Conservation (phyloP, 345 rosid genomes). For the Bruguiera sexangula region DNA sequence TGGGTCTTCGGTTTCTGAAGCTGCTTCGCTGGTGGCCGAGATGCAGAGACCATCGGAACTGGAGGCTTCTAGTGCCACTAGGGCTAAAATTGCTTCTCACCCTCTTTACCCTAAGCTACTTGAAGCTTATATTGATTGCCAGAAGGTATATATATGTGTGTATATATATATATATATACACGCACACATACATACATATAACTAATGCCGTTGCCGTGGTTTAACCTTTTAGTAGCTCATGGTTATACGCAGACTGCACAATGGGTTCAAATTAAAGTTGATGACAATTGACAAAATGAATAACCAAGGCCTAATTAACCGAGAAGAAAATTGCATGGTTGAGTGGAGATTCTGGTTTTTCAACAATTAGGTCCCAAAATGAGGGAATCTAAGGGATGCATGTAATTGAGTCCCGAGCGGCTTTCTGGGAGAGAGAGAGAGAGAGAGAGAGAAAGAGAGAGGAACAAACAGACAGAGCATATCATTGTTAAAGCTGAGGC, state of each 20-base stretch:
- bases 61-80: slow-evolving; percentile 32
- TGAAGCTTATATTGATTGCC: slow-evolving; percentile 51
- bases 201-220: neutral
- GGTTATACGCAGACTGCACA: neutral
- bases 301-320: too few relatives aligned
- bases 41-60: slow-evolving; percentile 27
- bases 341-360: too few relatives aligned
- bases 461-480: too few relatives aligned
- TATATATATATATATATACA: neutral
- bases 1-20: slow-evolving; percentile 35
- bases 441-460: too few relatives aligned
- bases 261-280: too few relatives aligned
- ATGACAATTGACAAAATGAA: too few relatives aligned
- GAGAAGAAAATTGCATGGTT: too few relatives aligned
- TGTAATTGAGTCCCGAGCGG: too few relatives aligned
- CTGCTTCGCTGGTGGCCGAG: slow-evolving; percentile 38
- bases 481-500: too few relatives aligned
- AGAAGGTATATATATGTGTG: slow-evolving; percentile 43
- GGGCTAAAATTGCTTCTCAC: slow-evolving; percentile 50
- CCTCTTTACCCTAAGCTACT: slow-evolving; percentile 56
- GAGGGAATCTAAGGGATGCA: too few relatives aligned
- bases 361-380: too few relatives aligned
- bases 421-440: too few relatives aligned
- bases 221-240: neutral
- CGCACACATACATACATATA: neutral